Evolutionary conservation across 441 rosid genomes (phyloP), one percentile per base, ranked within the genome.

Genomic region (Croton setiger): DNA sequence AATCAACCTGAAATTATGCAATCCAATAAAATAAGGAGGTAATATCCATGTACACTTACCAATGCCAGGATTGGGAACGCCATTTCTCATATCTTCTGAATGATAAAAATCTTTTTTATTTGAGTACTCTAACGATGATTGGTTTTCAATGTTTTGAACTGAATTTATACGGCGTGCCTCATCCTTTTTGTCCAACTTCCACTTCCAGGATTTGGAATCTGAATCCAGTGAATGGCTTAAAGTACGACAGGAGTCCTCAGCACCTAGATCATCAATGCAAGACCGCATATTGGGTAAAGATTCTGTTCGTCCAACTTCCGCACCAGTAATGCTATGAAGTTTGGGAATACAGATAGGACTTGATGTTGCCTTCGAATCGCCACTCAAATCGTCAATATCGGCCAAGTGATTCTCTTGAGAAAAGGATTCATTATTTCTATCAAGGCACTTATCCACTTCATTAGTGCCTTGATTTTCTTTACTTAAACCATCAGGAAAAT

Each of bases 231-330:
- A 92, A 70, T 74, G 87, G 81, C 93, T 85, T 54, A 88, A 71
- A 68, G 87, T 87, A 82, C 64, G 74, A 43, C 31, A 73, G 55
- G 49, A 58, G 54, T 70, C 64, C 59, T 73, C 72, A 10, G 67
- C 62, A 45, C 68, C 84, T 57, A 86, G 58, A 76, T 75, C 63
- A 49, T 73, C 70, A 56, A 55, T 44, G 23, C 64, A 66, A 58
- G 82, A 79, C 79, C 85, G 74, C 74, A 84, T 81, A 79, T 73
- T 76, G 3, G 99, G 98, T 81, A 95, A 81, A 71, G 98, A 95
- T 78, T 82, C 88, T 58, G 64, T 82, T 63, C 79, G 69, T 59
- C 75, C 81, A 71, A 60, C 68, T 60, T 82, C 83, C 39, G 80
- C 82, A 66, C 68, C 67, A 48, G 67, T 35, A 33, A 73, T 65